Evolutionary conservation across 1,284 basidiomycete genomes (phyloP).

Genomic region (Ganoderma resinaceum): DNA sequence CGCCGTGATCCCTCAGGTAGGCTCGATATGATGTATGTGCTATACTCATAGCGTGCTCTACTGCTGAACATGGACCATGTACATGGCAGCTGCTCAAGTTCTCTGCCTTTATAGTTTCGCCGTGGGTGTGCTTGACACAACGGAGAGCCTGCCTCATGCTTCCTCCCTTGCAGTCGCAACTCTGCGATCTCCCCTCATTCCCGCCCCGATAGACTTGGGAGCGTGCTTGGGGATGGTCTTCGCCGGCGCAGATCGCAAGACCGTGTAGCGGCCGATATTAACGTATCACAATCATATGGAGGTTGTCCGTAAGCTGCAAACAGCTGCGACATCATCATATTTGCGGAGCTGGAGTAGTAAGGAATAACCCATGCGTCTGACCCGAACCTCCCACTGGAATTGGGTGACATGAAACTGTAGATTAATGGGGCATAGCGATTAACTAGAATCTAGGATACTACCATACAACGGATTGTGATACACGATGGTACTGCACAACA

Average conservation of each 20-base stretch:
- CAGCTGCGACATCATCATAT: neutral
- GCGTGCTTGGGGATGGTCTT: too few species aligned
- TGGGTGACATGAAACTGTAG: neutral
- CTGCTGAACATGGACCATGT: too few species aligned
- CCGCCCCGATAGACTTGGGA: too few species aligned
- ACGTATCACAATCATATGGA: neutral
- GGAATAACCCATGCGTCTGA: neutral
- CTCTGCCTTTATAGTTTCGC: too few species aligned
- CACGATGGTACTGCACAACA: slow-evolving; percentile 5
- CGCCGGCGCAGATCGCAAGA: neutral
- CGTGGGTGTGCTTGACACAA: too few species aligned
- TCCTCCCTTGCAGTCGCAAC: too few species aligned
- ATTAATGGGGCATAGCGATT: neutral
- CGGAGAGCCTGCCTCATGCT: too few species aligned
- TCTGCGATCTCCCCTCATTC: too few species aligned
- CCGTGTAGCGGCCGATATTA: neutral
- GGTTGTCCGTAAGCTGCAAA: neutral
- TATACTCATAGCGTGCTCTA: too few species aligned
- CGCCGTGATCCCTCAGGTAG: too few species aligned
- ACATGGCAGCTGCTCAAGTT: too few species aligned
- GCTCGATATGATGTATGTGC: too few species aligned
- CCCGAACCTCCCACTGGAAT: neutral
- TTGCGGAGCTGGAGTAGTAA: neutral
- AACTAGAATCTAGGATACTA: neutral
- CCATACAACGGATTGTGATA: neutral